Evolutionary conservation across 257 asterid species (phyloP).

Genomic region (Cinchona pubescens): DNA sequence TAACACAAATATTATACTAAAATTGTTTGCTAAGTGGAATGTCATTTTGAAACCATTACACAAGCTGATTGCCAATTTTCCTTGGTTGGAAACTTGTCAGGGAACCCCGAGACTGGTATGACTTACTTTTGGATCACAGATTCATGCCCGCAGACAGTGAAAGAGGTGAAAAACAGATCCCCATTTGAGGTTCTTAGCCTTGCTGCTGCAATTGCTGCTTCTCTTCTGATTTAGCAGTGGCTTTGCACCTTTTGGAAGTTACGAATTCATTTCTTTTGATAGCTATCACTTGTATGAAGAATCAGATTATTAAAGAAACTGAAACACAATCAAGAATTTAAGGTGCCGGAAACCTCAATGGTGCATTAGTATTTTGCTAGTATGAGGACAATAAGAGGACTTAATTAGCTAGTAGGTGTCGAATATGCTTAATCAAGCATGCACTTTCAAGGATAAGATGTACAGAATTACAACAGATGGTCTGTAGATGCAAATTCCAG

Average conservation of each 20-base stretch:
- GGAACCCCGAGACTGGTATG: conserved; percentile 74
- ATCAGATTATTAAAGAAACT: neutral
- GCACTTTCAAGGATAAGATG: neutral
- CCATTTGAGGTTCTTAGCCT: conserved; percentile 89
- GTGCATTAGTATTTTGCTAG: neutral
- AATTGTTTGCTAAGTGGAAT: neutral
- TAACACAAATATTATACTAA: neutral
- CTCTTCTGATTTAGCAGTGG: conserved; percentile 62
- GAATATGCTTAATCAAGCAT: neutral
- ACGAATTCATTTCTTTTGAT: neutral
- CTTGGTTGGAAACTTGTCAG: conserved; percentile 32
- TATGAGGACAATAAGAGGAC: neutral
- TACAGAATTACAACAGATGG: neutral
- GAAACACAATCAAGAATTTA: neutral
- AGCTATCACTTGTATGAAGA: neutral
- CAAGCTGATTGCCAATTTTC: neutral
- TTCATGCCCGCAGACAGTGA: conserved; percentile 84
- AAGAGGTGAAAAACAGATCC: conserved; percentile 63
- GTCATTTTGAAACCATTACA: conserved; percentile 11
- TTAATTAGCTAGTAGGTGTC: neutral
- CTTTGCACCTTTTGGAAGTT: neutral
- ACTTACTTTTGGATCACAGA: conserved; percentile 95
- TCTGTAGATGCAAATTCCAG: neutral
- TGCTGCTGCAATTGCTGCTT: conserved; percentile 77
- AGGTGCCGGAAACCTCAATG: neutral